Conservation (phyloP, 345 rosid species). For the Populus tremula region DNA sequence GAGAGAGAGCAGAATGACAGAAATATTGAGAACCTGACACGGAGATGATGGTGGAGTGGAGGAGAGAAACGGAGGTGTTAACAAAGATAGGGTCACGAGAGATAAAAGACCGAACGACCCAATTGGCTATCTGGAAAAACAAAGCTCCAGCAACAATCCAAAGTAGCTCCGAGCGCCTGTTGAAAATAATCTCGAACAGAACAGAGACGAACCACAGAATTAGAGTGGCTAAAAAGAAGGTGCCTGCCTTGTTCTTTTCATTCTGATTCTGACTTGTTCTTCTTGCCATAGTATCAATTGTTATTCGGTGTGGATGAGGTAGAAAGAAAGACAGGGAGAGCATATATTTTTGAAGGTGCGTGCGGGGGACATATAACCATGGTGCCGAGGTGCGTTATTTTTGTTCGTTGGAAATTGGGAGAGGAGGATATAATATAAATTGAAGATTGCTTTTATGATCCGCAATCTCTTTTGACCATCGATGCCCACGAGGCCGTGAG, state of each 20-base stretch:
- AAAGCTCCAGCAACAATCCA: slow-evolving; percentile 49
- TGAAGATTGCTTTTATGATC: not conserved
- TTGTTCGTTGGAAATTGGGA: not conserved
- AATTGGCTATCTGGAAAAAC: slow-evolving; percentile 68
- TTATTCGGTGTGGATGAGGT: not conserved
- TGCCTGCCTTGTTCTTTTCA: slow-evolving; percentile 41
- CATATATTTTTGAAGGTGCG: not conserved
- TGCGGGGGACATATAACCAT: not conserved
- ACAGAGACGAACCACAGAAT: slow-evolving; percentile 79
- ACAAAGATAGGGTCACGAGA: slow-evolving; percentile 88
- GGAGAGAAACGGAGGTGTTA: slow-evolving; percentile 81
- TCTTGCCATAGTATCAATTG: slow-evolving; percentile 28
- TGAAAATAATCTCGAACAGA: slow-evolving; percentile 68
- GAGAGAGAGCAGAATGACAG: not conserved
- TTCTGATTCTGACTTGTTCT: slow-evolving; percentile 13
- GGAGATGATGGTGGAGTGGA: slow-evolving; percentile 78
- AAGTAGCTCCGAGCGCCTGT: slow-evolving; percentile 51
- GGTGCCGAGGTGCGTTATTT: not conserved
- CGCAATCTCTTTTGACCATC: not conserved
- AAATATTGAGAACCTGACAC: slow-evolving; percentile 50
- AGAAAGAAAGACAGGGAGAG: not conserved
- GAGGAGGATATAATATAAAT: too few species aligned
- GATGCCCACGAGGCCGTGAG: not conserved
- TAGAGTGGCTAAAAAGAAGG: slow-evolving; percentile 77
- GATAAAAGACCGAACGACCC: slow-evolving; percentile 48